Conservation (phyloP, 805 yeast species). For the Hanseniaspora lachancei region DNA sequence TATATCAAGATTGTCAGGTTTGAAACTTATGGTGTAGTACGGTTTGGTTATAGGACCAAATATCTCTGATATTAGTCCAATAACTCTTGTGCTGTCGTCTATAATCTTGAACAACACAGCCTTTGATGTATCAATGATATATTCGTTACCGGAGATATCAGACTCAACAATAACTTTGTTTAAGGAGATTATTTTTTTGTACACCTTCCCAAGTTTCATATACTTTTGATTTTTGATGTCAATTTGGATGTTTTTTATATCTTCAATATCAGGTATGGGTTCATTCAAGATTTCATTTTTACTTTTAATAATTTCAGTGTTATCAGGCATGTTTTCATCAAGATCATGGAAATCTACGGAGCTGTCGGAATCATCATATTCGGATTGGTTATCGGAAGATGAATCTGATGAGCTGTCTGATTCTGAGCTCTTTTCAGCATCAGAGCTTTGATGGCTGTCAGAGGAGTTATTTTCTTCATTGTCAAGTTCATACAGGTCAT, state of each 20-base stretch:
- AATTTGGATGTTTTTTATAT: constrained; percentile 40
- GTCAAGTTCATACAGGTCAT: neutral
- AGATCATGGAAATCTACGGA: constrained; percentile 14
- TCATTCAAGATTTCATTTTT: constrained; percentile 66
- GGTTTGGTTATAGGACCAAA: constrained; percentile 83
- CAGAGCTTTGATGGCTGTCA: neutral
- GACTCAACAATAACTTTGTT: constrained; percentile 49
- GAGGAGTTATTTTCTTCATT: neutral
- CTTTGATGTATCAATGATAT: constrained; percentile 1
- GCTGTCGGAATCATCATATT: neutral
- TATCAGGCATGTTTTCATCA: constrained; percentile 17
- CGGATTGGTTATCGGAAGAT: constrained; percentile 19
- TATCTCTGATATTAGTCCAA: constrained; percentile 76
- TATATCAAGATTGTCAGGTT: constrained; percentile 14
- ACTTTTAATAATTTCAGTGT: constrained; percentile 56
- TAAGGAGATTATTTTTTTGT: constrained; percentile 3
- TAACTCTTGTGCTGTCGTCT: constrained; percentile 29
- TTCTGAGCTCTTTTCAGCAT: neutral
- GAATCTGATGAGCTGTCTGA: constrained; percentile 5
- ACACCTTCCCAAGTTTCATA: constrained; percentile 9
- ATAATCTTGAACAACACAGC: neutral
- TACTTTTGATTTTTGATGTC: constrained; percentile 40
- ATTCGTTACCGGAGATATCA: constrained; percentile 16
- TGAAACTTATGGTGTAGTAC: constrained; percentile 58
- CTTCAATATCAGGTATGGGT: constrained; percentile 51